Base-by-base conservation (phyloP, 2,329 filamentous ascomycete genomes). In the Fusarium transvaalense region DNA sequence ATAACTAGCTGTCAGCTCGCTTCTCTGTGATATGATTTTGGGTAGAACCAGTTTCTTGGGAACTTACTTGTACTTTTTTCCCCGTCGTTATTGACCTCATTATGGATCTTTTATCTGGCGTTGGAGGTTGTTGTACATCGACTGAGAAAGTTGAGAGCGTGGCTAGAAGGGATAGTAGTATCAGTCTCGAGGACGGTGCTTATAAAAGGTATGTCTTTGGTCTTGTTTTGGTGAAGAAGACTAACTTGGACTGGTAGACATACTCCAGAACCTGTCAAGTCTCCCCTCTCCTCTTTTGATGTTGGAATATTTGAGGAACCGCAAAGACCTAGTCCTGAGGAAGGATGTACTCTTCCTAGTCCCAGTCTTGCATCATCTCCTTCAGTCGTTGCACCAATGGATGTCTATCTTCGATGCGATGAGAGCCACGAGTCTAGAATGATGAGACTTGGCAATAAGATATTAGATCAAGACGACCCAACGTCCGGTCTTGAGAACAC, bases 181-280 rank as follows among this genome's bases (percentile, higher is more conserved):
- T 74, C 41, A 70, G 62, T 41, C 72, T 74, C 6, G 70, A 74
- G n/a, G 66, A 60, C 8, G 31, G 32, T 10, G 31, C 46, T 19
- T 55, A 29, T 14, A 42, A 58, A 23, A 23, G 48, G 69, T 72
- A 59, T 53, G 19, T 45, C 27, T 17, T 8, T 7, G 5, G 21
- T 3, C 3, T 41, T 29, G 41, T 17, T 39, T 17, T 31, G 27
- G 17, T 5, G 3, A 17, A 4, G 7, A 29, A 7, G 31, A 34
- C 68, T 69, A 46, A 72, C 35, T 6, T n/a, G 38, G 15, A n/a
- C 5, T 31, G 6, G 3, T 10, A 72, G 70, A 48, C 41, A 45
- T 10, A 14, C 31, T 32, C 41, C 42, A 23, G 45, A 51, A 3
- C 19, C 27, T 31, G 38, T 34, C 12, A 63, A 51, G 42, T 29